phyloP scores from a whole-genome alignment of 768 basidiomycete genomes.

The Lactarius quietus region DNA sequence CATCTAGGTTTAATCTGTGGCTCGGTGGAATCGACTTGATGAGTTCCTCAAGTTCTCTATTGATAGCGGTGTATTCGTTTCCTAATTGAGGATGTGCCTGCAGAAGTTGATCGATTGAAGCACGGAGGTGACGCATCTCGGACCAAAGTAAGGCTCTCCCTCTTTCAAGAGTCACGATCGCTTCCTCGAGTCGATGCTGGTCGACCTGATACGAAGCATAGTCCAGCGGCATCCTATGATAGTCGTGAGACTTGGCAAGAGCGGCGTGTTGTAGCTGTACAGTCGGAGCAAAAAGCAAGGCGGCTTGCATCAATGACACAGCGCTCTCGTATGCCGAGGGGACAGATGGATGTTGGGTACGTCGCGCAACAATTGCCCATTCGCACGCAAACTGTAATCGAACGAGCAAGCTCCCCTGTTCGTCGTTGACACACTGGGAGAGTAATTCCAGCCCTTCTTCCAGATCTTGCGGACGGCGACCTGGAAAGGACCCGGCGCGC shows the following conservation, averaged over 20 bases:
- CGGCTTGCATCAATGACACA: neutral
- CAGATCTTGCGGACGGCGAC: neutral
- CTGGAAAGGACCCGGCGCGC: neutral
- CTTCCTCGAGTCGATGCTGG: neutral
- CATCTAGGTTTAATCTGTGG: neutral
- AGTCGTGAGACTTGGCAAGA: neutral
- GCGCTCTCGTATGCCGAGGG: neutral
- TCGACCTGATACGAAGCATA: conserved; percentile 5
- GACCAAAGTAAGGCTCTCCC: conserved; percentile 11
- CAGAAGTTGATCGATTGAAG: neutral
- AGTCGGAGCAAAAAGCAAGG: neutral
- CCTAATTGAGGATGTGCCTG: neutral
- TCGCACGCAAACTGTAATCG: neutral
- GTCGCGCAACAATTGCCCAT: neutral
- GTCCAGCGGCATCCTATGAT: neutral
- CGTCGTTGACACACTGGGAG: neutral
- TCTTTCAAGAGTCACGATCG: conserved; percentile 2
- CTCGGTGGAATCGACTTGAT: neutral
- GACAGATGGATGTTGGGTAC: neutral
- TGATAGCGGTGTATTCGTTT: neutral
- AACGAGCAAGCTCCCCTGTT: neutral
- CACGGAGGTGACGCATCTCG: conserved; percentile 15
- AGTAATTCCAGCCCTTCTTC: neutral
- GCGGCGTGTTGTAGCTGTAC: neutral
- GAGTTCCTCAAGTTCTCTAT: neutral